These are phyloP conservation scores for Penicillium angulare DNA, from an alignment of 495 filamentous ascomycete species.

Conservation along the genomic window DNA sequence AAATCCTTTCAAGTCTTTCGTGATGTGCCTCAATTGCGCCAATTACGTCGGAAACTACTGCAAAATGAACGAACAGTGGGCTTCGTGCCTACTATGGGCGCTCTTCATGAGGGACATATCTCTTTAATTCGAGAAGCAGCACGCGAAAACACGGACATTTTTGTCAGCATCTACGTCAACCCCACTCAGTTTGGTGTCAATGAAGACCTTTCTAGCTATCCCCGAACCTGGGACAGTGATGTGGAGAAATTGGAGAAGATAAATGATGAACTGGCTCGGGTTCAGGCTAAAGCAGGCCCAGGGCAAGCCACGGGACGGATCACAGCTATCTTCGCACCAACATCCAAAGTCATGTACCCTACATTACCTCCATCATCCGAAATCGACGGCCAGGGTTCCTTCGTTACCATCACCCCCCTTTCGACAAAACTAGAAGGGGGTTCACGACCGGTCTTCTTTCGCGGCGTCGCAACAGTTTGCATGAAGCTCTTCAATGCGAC, in stretches of 20 bases:
- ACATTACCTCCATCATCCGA: constrained; percentile 78
- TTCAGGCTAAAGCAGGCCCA: constrained; percentile 19
- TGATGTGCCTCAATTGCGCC: constrained; percentile 66
- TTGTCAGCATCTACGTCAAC: constrained; percentile 92
- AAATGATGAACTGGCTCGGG: constrained; percentile 60
- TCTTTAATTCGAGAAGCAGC: constrained; percentile 85
- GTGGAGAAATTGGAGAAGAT: constrained; percentile 61
- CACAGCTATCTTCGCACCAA: constrained; percentile 81
- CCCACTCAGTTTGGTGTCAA: constrained; percentile 92
- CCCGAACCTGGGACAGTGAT: constrained; percentile 85
- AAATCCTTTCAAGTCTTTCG: constrained; percentile 67
- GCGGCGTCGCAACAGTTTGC: constrained; percentile 93
- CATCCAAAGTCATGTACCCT: constrained; percentile 83
- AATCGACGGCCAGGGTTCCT: constrained; percentile 73
- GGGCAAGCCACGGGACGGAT: constrained; percentile 62
- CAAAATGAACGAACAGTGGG: constrained; percentile 71
- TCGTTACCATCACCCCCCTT: constrained; percentile 89
- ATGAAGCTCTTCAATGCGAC: constrained; percentile 97
- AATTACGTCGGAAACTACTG: constrained; percentile 66
- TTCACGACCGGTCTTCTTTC: constrained; percentile 90
- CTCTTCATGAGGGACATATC: constrained; percentile 87
- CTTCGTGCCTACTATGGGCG: constrained; percentile 96
- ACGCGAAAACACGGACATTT: constrained; percentile 74
- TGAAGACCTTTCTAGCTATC: constrained; percentile 86
- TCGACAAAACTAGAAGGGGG: constrained; percentile 77